Base-by-base conservation (phyloP, 1,139 yeast genomes). In the Pichia sp. region DNA sequence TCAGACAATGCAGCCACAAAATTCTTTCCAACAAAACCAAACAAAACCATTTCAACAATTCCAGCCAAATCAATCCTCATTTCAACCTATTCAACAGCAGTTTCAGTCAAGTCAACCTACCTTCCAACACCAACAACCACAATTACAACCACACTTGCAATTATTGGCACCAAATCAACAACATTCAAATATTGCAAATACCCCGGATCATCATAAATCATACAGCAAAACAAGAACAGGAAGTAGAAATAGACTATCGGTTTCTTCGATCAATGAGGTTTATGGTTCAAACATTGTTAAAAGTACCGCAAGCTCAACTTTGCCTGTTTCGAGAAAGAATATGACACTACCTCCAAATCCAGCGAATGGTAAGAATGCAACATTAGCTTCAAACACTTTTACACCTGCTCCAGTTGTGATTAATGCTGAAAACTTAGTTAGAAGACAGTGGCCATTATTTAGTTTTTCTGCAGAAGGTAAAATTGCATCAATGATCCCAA, bases 381-480 rank as follows among this genome's bases (percentile, higher is more conserved):
- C 35, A 9, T 40, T 50, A 3, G 43, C 48, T 18, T 36, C 37
- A 15, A 39, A 32, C 22, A 26, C 47, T 1, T 42, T 53, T 3
- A 53, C 53, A 4, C 65, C 66, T n/a, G 66, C 66, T 4, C 66
- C 66, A 7, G 66, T 61, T n/a, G 60, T 70, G 7, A 54, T 66
- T 15, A 62, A 60, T 37, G 68, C 65, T 1, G 65, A 60, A 40
- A 61, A 59, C 39, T 51, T 63, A 41, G 60, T 55, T 9, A 54
- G 57, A 39, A 71, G 86, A 49, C 96, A 87, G 62, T 85, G 85
- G 63, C 96, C 96, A 0, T 64, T 89, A 34, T 85, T 88, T 62
- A 71, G 76, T 49, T 89, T 95, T 86, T 77, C 86, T 42, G 68
- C 76, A 7, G 52, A 49, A 7, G 69, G 70, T 12, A 73, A 69